Conservation (phyloP, 1,139 yeast genomes). For the Pichia sp. region DNA sequence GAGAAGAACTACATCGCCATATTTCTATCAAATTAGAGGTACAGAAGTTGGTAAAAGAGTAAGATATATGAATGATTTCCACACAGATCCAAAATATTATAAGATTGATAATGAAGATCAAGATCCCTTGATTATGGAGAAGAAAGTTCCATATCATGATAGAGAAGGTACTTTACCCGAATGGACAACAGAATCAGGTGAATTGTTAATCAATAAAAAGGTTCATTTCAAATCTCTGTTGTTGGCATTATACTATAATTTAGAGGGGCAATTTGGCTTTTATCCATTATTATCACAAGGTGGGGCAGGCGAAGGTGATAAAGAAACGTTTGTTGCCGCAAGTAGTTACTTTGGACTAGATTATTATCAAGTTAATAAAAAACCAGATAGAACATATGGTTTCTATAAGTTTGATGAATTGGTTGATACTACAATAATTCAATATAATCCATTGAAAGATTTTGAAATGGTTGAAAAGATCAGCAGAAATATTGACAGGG, state of each 20-base stretch:
- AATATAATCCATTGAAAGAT: slow-evolving; percentile 59
- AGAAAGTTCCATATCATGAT: slow-evolving; percentile 42
- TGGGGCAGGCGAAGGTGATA: slow-evolving; percentile 59
- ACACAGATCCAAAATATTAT: slow-evolving; percentile 25
- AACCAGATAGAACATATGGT: slow-evolving; percentile 29
- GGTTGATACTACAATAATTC: slow-evolving; percentile 47
- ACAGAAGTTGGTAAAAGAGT: slow-evolving; percentile 22
- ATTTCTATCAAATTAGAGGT: slow-evolving; percentile 49
- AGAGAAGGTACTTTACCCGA: slow-evolving; percentile 53
- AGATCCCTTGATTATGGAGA: slow-evolving; percentile 27
- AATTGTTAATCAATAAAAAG: slow-evolving; percentile 47
- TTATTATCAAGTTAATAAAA: slow-evolving; percentile 47
- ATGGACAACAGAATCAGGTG: slow-evolving; percentile 60
- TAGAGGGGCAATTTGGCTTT: slow-evolving; percentile 49
- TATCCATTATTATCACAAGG: slow-evolving; percentile 54
- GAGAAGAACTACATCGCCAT: slow-evolving; percentile 56
- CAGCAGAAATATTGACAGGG: slow-evolving; percentile 9
- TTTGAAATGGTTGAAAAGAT: slow-evolving; percentile 28
- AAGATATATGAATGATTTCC: slow-evolving; percentile 26
- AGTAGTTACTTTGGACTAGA: slow-evolving; percentile 46
- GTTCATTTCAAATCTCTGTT: slow-evolving; percentile 45
- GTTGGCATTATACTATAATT: slow-evolving; percentile 52
- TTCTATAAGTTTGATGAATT: slow-evolving; percentile 25
- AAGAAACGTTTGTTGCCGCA: slow-evolving; percentile 61
- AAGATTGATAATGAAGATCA: slow-evolving; percentile 24